Base-by-base conservation (phyloP, 192 early-diverging fungal genomes). In the Coemansia guatemalensis region DNA sequence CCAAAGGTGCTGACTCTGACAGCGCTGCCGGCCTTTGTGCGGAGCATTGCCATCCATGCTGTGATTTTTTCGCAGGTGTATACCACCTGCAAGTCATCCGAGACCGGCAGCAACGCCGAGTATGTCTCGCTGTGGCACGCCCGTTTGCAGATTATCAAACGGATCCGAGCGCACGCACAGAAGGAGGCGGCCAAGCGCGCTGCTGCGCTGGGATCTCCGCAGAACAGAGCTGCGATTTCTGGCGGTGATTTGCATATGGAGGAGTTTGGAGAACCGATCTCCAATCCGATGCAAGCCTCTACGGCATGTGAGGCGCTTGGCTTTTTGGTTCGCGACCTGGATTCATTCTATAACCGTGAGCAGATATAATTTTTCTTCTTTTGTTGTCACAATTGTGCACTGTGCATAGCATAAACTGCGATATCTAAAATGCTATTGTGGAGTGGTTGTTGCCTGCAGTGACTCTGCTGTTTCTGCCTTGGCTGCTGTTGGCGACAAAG, bases 51-150 rank as follows among this genome's bases (percentile, higher is more conserved):
- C 0, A 82, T 95, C 26, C 92, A 97, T 69, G 89, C 90, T 25
- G 94, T 94, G 54, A 88, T 96, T 54, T 89, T 95, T 70, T 88
- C 95, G 33, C 90, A 98, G 62, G 88, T 96, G 7, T 95, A 89
- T 57, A 74, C 82, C 22, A 86, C 88, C 65, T 88, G 83, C 64
- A 82, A 85, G n/a, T 83, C 82, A 35, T 80, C 67, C 32, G 83
- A 86, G 49, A 41, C 52, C 11, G 54, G 53, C 5, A 68, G 77
- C 30, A 83, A 78, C 4, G 62, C 60, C 11, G 88, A 90, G 62
- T 94, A 92, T 74, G 85, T 90, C n/a, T 92, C 92, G 24, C 95
- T 95, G 62, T 94, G 92, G 86, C 81, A 86, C 41, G 92, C 93
- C 56, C 84, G 97, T n/a, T 65, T 99, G 67, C 85, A 89, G 48